Evolutionary conservation across 495 filamentous ascomycete species (phyloP), one percentile per base, ranked within the genome.

Genomic region (Corynascus novoguineensis): DNA sequence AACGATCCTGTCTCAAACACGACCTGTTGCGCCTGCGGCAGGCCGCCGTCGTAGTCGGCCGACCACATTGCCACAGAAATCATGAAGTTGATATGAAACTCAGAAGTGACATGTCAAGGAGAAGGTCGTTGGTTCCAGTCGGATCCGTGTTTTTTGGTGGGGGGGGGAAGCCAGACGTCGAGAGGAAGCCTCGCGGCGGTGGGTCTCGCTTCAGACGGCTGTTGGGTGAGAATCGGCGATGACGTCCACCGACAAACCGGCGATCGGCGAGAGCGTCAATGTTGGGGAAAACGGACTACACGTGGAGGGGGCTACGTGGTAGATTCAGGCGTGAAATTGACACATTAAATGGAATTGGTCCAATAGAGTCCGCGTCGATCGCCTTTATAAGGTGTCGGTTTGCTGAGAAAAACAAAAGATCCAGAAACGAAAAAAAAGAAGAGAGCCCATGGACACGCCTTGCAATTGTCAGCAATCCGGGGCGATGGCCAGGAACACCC

Each of bases 1-100:
- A 81, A 78, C 32, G 78, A 81, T 53, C 77, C 79, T 49, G 77
- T 79, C 62, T 73, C 64, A 53, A 75, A 70, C 50, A 78, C 62
- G 60, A 71, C 67, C 66, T 75, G 73, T 61, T 78, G 76, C 48
- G 48, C 31, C 46, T 35, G 57, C 29, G n/a, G 42, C 44, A 52
- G 29, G 47, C 59, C 60, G 55, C 61, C 60, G 55, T 42, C 50
- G 38, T 61, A 64, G n/a, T 59, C 54, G 41, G 34, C 57, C 55
- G 41, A 31, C 50, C 55, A 60, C 68, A 72, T 72, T 63, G 65
- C 59, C 61, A 55, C 57, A 40, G 45, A 51, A 65, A 62, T 65
- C 44, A 57, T 45, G 28, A 28, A 3, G n/a, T 63, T 41, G 47
- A 34, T 28, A 38, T 25, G n/a, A 32, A 14, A 25, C 40, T 40